phyloP scores from a whole-genome alignment of 805 yeast species.

The Schwanniomyces sp. region DNA sequence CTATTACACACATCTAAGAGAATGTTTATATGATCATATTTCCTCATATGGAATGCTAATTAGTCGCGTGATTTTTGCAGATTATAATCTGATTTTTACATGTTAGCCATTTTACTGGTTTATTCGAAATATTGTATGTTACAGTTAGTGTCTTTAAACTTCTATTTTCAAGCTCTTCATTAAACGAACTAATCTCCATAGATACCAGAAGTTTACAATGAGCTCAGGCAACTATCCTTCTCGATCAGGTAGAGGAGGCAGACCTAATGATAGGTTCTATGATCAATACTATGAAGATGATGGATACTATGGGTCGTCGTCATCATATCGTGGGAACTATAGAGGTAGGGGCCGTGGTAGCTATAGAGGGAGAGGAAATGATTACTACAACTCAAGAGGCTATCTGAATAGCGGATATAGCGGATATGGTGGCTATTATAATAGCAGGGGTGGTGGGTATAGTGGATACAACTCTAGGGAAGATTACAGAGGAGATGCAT shows the following conservation, averaged over 20 bases:
- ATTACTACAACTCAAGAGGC: conserved; percentile 16
- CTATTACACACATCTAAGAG: not conserved
- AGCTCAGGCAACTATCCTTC: not conserved
- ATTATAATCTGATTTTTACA: too few relatives aligned
- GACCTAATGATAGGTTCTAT: conserved; percentile 4
- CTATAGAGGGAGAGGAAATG: conserved; percentile 17
- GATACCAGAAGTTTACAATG: not conserved
- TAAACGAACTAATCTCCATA: not conserved
- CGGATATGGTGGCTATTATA: conserved; percentile 2
- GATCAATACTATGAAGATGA: conserved; percentile 7
- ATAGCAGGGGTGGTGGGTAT: conserved; percentile 4
- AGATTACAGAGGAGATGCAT: not conserved
- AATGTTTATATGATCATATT: not conserved
- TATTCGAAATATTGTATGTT: not conserved
- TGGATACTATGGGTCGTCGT: conserved; percentile 9
- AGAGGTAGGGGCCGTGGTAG: conserved; percentile 20
- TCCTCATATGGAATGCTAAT: not conserved
- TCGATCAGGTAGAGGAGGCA: conserved; percentile 4
- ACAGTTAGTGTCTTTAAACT: not conserved
- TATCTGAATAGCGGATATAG: conserved; percentile 2
- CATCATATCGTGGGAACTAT: conserved; percentile 12
- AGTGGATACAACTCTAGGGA: conserved; percentile 8
- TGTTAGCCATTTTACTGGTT: too few relatives aligned
- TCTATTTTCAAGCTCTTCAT: not conserved
- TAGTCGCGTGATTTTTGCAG: not conserved